Conservation (phyloP, 2,329 filamentous ascomycete species). For the Sclerotinia borealis region DNA sequence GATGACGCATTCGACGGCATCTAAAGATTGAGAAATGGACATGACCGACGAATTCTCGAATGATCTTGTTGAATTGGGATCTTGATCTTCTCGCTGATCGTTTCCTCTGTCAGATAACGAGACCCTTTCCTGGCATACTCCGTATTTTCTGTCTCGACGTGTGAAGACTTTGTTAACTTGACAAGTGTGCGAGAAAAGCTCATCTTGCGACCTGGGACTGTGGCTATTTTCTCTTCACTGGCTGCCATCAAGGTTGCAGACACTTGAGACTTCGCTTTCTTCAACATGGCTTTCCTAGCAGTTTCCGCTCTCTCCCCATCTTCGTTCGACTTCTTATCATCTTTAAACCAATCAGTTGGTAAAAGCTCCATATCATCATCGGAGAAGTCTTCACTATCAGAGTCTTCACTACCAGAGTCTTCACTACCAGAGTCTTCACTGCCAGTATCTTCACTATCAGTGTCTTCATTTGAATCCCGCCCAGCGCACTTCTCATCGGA, state of each 20-base stretch:
- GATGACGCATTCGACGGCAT: not conserved
- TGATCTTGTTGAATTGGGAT: fast-evolving
- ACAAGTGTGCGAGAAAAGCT: not conserved
- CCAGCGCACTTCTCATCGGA: not conserved
- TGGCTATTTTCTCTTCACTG: not conserved
- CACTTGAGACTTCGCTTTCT: not conserved
- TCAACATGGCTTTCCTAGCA: not conserved
- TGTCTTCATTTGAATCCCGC: not conserved
- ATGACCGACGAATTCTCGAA: not conserved
- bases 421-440: not conserved
- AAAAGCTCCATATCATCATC: conserved; percentile 1
- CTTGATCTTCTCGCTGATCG: not conserved
- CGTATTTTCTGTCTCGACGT: too few relatives aligned
- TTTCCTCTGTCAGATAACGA: not conserved
- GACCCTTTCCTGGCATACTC: not conserved
- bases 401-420: not conserved
- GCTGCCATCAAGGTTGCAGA: not conserved
- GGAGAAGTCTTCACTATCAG: not conserved
- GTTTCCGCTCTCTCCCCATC: not conserved
- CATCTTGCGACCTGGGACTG: not conserved
- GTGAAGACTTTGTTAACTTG: not conserved
- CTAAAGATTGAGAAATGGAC: not conserved
- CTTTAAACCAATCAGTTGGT: not conserved
- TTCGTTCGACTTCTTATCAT: not conserved
- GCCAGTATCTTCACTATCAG: not conserved